A percentile compares a stretch with the other conserved stretches of the same genome.
Conservation (phyloP, 2,329 filamentous ascomycete genomes). For the Fusarium tuaranense region DNA sequence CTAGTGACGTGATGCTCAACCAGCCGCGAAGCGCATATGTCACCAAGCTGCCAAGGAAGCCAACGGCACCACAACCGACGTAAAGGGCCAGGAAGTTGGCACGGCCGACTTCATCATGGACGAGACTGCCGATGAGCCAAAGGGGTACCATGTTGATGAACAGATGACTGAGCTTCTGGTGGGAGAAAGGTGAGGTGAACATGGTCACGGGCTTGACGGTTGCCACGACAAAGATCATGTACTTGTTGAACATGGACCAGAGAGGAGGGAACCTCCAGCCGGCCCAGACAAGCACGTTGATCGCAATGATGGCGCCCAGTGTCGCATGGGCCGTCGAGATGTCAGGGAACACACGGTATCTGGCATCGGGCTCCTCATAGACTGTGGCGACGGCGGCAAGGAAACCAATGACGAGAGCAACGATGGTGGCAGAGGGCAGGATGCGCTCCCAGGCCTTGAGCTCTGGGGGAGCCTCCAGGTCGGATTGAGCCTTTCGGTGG, state of each 20-base stretch:
- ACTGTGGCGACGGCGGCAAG: conserved; percentile 58
- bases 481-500: conserved; percentile 60
- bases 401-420: conserved; percentile 57
- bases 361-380: conserved; percentile 66
- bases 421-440: conserved; percentile 64
- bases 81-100: conserved; percentile 78
- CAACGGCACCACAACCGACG: conserved; percentile 67
- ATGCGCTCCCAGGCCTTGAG: conserved; percentile 65
- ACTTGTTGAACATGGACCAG: conserved; percentile 76
- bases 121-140: conserved; percentile 72
- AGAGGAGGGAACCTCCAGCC: conserved; percentile 73
- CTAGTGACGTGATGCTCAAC: conserved; percentile 66
- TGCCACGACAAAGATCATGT: conserved; percentile 74
- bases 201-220: conserved; percentile 72
- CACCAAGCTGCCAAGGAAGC: conserved; percentile 69
- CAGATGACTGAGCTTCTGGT: conserved; percentile 72
- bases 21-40: conserved; percentile 60
- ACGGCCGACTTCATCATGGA: conserved; percentile 78
- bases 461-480: conserved; percentile 63
- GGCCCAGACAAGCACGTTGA: conserved; percentile 68
- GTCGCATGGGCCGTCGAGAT: conserved; percentile 73
- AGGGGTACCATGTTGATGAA: conserved; percentile 73
- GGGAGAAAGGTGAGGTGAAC: conserved; percentile 76
- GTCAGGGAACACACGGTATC: conserved; percentile 68
- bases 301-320: conserved; percentile 68